Evolutionary conservation across 345 rosid genomes (phyloP), one percentile per base, ranked within the genome.

Genomic region (Eucalyptus leucophloia): DNA sequence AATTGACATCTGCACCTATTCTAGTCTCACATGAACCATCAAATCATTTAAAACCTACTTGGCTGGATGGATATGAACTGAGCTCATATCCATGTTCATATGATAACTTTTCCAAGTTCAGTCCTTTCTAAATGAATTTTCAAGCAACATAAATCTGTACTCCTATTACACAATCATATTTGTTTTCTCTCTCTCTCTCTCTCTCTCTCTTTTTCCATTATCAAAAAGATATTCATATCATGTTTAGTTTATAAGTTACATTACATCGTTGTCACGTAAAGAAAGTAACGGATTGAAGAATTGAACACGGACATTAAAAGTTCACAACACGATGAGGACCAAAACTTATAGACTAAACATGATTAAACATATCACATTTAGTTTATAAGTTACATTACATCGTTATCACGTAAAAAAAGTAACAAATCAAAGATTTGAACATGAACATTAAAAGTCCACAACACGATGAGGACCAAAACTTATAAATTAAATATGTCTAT

Each of bases 241-340:
- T 28, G 4, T 60, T 60, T 30, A 26, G 32, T 26, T 2, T 6
- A 0, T 12, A 28, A 60, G 3, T 1, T 12, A 12, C 2, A 3
- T 12, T 28, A 28, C n/a, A 60, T 12, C 17, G 3, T 60, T 26
- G 4, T 24, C 8, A 28, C 4, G 6, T 60, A 60, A 60, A 60
- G 2, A 28, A 26, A 28, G 1, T 26, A 60, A 60, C 0, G 1
- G 3, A 12, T 60, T 2, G 4, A 60, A 60, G 4, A 60, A 60
- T 26, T 6, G 16, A 28, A 60, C 32, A 28, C 1, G 5, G 3
- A 30, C 7, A 6, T 60, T 53, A 8, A 60, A 60, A 28, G 17
- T 60, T 6, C 32, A 28, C 62, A 5, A 56, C 62, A 56, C 1
- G 4, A 56, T 24, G 30, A 56, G 62, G 62, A 56, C 62, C 62